phyloP scores from a whole-genome alignment of 495 filamentous ascomycete genomes.

The Tuber calosporum region DNA sequence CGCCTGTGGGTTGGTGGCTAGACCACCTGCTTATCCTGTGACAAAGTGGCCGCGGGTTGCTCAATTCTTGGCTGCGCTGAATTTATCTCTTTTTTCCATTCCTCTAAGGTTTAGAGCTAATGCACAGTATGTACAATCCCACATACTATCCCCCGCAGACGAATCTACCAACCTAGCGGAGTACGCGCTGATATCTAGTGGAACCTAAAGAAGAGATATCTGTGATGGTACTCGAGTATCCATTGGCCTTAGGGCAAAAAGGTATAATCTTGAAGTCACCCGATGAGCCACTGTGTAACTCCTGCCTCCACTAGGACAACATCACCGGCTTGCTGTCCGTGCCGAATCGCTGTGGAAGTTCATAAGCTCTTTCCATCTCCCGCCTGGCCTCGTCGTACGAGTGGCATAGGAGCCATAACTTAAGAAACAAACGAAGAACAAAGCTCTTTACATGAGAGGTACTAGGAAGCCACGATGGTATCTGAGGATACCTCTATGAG shows the following conservation, averaged over 20 bases:
- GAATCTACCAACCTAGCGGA: not conserved
- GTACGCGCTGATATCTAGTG: not conserved
- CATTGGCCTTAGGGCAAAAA: not conserved
- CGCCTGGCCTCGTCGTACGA: not conserved
- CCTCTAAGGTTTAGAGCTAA: not conserved
- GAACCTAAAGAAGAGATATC: not conserved
- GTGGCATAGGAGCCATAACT: not conserved
- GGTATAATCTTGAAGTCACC: not conserved
- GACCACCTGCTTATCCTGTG: not conserved
- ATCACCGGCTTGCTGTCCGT: not conserved
- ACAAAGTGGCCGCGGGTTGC: not conserved
- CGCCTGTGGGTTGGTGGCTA: not conserved
- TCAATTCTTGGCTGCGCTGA: not conserved
- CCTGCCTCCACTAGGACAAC: not conserved
- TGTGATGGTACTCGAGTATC: not conserved
- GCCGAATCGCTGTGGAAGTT: not conserved
- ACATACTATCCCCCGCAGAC: not conserved
- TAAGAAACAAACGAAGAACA: not conserved
- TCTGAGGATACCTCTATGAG: not conserved
- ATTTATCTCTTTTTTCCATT: not conserved
- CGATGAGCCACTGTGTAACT: not conserved
- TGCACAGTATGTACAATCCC: not conserved
- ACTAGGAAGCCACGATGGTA: not conserved
- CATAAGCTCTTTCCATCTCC: not conserved
- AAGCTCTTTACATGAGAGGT: not conserved